A percentile compares a stretch with the other conserved stretches of the same genome.
phyloP scores from a whole-genome alignment of 2,329 filamentous ascomycete genomes.

The Epichloe bromicola region DNA sequence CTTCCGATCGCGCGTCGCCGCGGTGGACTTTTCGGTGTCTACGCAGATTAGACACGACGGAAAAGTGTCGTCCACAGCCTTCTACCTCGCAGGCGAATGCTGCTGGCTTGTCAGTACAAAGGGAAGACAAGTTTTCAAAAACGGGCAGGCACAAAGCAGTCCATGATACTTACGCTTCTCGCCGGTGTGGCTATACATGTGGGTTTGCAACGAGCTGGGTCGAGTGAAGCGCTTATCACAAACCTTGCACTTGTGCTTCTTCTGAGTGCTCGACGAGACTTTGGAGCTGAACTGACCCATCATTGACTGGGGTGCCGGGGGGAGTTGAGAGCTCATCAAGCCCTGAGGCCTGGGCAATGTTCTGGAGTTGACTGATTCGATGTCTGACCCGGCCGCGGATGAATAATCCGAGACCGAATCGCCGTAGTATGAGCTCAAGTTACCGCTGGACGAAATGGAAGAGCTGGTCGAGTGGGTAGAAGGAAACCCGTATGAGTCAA shows the following conservation, averaged over 20 bases:
- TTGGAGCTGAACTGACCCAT: constrained; percentile 98
- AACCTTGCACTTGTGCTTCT: constrained; percentile 99
- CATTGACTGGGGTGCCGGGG: constrained; percentile 87
- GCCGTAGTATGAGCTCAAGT: constrained; percentile 73
- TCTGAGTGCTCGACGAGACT: constrained; percentile 86
- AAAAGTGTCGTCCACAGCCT: constrained; percentile 91
- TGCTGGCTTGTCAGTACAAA: constrained; percentile 22
- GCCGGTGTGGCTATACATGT: constrained; percentile 97
- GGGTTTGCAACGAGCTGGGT: constrained; percentile 86
- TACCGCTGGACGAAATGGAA: constrained; percentile 75
- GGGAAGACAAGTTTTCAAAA: too few relatives aligned
- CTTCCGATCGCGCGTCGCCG: constrained; percentile 49
- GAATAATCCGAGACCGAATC: constrained; percentile 90
- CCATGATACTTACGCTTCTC: constrained; percentile 71
- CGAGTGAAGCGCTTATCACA: constrained; percentile 96
- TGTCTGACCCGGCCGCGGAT: constrained; percentile 65
- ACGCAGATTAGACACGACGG: constrained; percentile 88
- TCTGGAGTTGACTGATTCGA: constrained; percentile 66
- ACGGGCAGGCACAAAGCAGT: neutral
- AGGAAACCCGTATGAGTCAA: constrained; percentile 86
- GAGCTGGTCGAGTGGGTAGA: constrained; percentile 74
- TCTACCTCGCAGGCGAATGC: constrained; percentile 91
- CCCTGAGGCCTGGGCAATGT: constrained; percentile 71
- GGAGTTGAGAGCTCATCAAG: constrained; percentile 46
- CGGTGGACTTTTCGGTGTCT: constrained; percentile 93